Evolutionary conservation across 1,284 basidiomycete genomes (phyloP).

Genomic region (Sutorius eximius): DNA sequence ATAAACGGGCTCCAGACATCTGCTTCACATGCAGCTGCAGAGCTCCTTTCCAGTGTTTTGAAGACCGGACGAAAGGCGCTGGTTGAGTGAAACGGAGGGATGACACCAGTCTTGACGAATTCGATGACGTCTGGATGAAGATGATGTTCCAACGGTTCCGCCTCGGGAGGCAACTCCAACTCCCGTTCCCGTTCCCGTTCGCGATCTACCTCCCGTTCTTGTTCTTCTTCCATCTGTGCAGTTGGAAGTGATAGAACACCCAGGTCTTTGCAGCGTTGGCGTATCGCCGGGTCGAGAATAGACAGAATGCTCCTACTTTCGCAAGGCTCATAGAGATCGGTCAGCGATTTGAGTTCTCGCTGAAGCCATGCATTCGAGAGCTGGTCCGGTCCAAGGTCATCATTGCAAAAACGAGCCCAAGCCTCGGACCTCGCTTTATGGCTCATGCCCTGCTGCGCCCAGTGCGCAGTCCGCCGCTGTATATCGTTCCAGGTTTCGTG

Average conservation of each 20-base stretch:
- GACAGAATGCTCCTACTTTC: no score
- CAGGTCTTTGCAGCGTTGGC: background rate
- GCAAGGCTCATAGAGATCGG: conserved; percentile 34
- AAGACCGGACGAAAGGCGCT: conserved; percentile 9
- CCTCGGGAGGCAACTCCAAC: background rate
- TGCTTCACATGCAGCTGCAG: background rate
- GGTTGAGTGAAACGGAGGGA: background rate
- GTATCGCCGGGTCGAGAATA: no score
- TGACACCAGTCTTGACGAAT: conserved; percentile 24
- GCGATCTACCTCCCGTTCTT: background rate
- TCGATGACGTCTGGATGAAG: conserved; percentile 10
- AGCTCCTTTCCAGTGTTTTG: conserved; percentile 2
- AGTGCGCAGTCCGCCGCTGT: conserved; percentile 38
- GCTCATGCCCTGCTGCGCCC: conserved; percentile 47
- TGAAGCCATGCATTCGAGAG: conserved; percentile 35
- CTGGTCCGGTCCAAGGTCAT: background rate
- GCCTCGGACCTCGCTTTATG: conserved; percentile 34
- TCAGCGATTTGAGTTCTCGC: conserved; percentile 37
- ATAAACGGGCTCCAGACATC: conserved; percentile 16
- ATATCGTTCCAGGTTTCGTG: conserved; percentile 44
- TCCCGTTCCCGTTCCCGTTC: conserved; percentile 2
- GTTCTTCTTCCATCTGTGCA: conserved; percentile 1
- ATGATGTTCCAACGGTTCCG: background rate
- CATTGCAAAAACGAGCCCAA: conserved; percentile 24
- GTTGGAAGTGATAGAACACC: background rate